Base-by-base conservation (phyloP, 257 asterid species). In the Solanum okadae region DNA sequence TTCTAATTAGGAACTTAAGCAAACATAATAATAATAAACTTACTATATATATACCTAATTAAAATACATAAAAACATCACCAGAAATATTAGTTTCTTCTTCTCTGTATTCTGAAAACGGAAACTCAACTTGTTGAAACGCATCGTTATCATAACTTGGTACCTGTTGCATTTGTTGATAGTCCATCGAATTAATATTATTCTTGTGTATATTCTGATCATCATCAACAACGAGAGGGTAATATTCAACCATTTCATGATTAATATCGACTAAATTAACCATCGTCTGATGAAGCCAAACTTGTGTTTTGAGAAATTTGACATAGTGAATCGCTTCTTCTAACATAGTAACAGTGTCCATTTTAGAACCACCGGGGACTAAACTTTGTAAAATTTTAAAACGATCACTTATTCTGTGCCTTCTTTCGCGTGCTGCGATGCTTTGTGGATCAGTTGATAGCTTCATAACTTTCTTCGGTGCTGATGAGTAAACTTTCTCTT, bases 311-410 rank as follows among this genome's bases (percentile, higher is more conserved):
- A 95, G 98, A 33, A 94, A 95, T 91, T 95, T 94, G 27, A 95
- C 96, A 88, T 96, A 96, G 87, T 93, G 94, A 86, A 95, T 95
- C 65, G 98, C 98, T 87, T 94, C 96, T 44, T 96, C 98, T 23
- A 96, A 91, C 98, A 96, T 95, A 61, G 98, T 93, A 3, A 93
- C 98, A 5, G 98, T 96, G 59, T 96, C 98, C 98, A 95, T 87
- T 46, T 93, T 96, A 12, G 93, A 90, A 10, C 98, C 98, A 1
- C 98, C 98, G 0, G 98, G 98, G 1, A 95, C 94, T 65, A 96
- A 86, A 92, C 98, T 96, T 71, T 88, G 94, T 90, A 96, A 84
- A 63, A 95, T 93, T 96, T 95, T 95, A 96, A 96, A 95, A 86
- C 98, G 75, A 84, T 96, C 95, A 86, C 98, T 96, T 81, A 96